Base-by-base conservation (phyloP, 2,329 filamentous ascomycete genomes). In the Mycogone perniciosa region DNA sequence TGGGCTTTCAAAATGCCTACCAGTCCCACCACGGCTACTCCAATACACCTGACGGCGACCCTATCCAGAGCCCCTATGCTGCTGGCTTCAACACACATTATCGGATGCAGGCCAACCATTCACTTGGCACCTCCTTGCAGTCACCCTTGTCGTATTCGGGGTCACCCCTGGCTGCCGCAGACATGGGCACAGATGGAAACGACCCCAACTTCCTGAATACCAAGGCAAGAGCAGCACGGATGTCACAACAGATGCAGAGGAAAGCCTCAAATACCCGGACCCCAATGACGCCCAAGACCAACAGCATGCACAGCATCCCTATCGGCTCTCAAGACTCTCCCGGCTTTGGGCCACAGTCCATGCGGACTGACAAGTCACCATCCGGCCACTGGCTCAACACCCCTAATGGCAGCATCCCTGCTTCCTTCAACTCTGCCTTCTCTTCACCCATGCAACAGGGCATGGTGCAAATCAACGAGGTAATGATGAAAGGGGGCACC, bases 351-450 rank as follows among this genome's bases (percentile, higher is more conserved):
- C 78, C 85, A 2, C 89, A 93, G 64, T 85, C 89, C 33, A 93
- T 95, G 63, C 81, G 87, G 56, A 82, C 85, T 27, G 86, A 90
- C 59, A 93, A 95, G 71, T 88, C 86, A 11, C 77, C 89, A 31
- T 90, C 89, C n/a, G 86, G 83, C 52, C 89, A 93, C 64, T 96
- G 90, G 88, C 87, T 95, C 59, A 86, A 88, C 57, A 95, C 89
- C 0, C 88, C 90, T 3, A 86, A 84, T 27, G 71, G 69, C 55
- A 95, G 88, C 65, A 79, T 88, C 27, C 85, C 88, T 31, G 95
- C 91, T 7, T 95, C 89, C 64, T 85, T 89, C 46, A 90, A 92
- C 56, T 96, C 92, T 1, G 89, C 89, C 2, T 89, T 95, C 59
- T 86, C 88, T 6, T 96, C 92, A 0, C 92, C 92, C 3, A 77